Percentiles rank a stretch among this genome's conserved stretches.
phyloP scores from a whole-genome alignment of 805 yeast species.

The Tanozyma kutaoensis region DNA sequence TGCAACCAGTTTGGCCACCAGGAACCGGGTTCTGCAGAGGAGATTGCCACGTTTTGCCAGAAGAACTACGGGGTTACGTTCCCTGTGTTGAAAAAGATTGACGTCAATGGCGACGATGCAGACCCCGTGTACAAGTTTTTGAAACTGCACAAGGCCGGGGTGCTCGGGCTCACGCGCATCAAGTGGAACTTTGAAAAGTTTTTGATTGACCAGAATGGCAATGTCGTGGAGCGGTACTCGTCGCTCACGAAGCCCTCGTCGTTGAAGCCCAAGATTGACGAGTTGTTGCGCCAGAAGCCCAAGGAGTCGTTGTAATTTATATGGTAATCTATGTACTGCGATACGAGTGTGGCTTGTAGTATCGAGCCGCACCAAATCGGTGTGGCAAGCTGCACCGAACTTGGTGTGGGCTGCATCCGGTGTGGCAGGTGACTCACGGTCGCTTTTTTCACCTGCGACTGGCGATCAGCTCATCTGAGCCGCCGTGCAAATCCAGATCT shows the following conservation, averaged over 20 bases:
- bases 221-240: constrained; percentile 37
- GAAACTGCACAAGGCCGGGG: constrained; percentile 44
- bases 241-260: constrained; percentile 43
- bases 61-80: constrained; percentile 82
- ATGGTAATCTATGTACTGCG: no score
- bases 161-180: constrained; percentile 26
- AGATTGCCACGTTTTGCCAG: constrained; percentile 61
- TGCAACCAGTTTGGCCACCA: constrained; percentile 30
- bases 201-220: constrained; percentile 17
- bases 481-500: no score
- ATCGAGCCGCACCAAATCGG: no score
- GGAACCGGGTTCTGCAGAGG: constrained; percentile 33
- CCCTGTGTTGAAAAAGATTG: constrained; percentile 77
- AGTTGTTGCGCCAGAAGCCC: no score
- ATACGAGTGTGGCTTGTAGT: no score
- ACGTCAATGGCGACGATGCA: constrained; percentile 75
- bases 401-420: no score
- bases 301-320: no score
- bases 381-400: no score
- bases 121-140: constrained; percentile 74
- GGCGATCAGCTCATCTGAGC: no score
- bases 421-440: no score
- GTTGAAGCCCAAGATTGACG: constrained; percentile 9
- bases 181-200: constrained; percentile 27
- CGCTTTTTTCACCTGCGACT: no score